phyloP scores from a whole-genome alignment of 768 basidiomycete genomes.

The Amanita subjunquillea region DNA sequence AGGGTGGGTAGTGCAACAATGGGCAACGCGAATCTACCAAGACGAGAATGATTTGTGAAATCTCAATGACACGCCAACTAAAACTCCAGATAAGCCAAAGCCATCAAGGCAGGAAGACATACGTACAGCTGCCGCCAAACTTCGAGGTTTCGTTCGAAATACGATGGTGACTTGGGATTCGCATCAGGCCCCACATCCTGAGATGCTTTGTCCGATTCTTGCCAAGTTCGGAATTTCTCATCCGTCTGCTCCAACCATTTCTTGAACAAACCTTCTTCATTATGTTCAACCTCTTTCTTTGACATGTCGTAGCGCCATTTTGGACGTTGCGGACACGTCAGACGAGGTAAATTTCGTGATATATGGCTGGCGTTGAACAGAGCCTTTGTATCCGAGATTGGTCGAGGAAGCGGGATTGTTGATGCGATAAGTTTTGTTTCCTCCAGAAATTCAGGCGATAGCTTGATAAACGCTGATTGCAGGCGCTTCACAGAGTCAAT shows the following conservation, averaged over 20 bases:
- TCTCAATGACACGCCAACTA: constrained; percentile 91
- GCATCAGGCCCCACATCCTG: background rate
- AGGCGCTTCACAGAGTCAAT: constrained; percentile 39
- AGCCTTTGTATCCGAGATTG: constrained; percentile 33
- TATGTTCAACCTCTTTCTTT: constrained; percentile 82
- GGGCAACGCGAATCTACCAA: constrained; percentile 89
- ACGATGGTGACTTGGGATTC: constrained; percentile 50
- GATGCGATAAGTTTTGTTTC: constrained; percentile 47
- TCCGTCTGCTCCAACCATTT: constrained; percentile 73
- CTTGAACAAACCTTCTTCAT: constrained; percentile 77
- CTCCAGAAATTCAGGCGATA: constrained; percentile 51
- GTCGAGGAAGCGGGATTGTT: constrained; percentile 40
- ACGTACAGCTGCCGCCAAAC: constrained; percentile 91
- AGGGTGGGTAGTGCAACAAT: constrained; percentile 74
- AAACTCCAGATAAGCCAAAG: constrained; percentile 5
- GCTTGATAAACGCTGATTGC: constrained; percentile 61
- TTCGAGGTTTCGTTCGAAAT: constrained; percentile 85
- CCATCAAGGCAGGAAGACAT: background rate
- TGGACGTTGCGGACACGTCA: constrained; percentile 59
- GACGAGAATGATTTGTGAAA: constrained; percentile 79
- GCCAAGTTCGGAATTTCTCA: constrained; percentile 42
- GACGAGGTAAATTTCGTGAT: constrained; percentile 10
- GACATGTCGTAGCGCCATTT: constrained; percentile 83
- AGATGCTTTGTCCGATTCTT: constrained; percentile 12
- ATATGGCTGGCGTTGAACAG: constrained; percentile 21